Base-by-base conservation (phyloP, 495 filamentous ascomycete species). In the Penicillium lagena region DNA sequence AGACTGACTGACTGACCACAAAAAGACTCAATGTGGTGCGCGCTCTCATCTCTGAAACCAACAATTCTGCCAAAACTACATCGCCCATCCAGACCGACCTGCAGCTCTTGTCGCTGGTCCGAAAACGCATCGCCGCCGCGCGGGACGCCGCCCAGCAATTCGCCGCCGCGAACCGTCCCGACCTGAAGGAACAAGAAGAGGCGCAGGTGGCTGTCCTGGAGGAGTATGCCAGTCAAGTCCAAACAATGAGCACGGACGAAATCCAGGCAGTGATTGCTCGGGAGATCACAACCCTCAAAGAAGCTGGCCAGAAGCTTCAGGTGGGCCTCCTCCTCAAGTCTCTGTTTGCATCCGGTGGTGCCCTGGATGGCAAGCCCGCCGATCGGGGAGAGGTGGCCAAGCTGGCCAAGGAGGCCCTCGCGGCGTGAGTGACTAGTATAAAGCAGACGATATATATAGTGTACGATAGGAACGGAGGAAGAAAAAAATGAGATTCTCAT, bases 161-260 rank as follows among this genome's bases (percentile, higher is more conserved):
- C 46, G 50, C 62, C 11, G 59, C 55, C 5, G 75, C 74, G 27
- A 64, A 74, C 1, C 62, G 81, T 37, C 48, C 64, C 12, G 82
- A 84, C 51, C 60, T 85, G 15, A 72, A 73, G 40, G 71, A 76
- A 15, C 76, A 77, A 47, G 80, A 86, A 57, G 68, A 80, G 32
- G 61, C 59, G 34, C 79, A 84, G 46, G 58, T 73, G 7, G 49
- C 55, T 1, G 65, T 86, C 1, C 51, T 85, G 45, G 67, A 83
- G 48, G 77, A 74, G 44, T 84, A 84, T 51, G 71, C 72, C 1
- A 56, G 67, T 27, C 66, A 73, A 17, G 73, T 83, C 29, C 56
- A 77, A 49, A 74, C 68, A 9, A 52, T 77, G 55, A 57, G 57
- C 29, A 51, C 65, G 43, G 72, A 76, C 17, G 78, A 82, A 41